These are phyloP conservation scores for Pistacia vera DNA, from an alignment of 345 rosid species.

Conservation along the genomic window DNA sequence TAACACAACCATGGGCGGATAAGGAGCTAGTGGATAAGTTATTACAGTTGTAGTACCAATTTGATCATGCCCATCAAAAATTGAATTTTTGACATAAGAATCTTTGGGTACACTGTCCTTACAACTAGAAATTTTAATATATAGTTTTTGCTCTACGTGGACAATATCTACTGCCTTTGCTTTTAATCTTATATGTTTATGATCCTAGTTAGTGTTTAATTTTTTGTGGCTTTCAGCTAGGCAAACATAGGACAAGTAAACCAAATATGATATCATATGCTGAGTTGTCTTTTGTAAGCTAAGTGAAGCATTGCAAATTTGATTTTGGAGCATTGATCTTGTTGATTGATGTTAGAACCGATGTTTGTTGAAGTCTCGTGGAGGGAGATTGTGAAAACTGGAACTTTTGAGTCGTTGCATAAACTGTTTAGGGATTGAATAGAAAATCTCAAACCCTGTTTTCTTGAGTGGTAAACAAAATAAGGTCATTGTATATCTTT, in stretches of 20 bases:
- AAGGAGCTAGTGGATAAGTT: neutral
- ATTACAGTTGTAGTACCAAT: neutral
- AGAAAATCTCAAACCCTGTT: neutral
- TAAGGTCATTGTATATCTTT: neutral
- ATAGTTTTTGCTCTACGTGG: neutral
- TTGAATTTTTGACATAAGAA: neutral
- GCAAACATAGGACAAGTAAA: neutral
- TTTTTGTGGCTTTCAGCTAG: neutral
- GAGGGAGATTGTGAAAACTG: neutral
- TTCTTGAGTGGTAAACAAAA: neutral
- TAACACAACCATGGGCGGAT: neutral
- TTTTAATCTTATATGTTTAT: neutral
- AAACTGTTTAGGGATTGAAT: neutral
- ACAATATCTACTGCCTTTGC: neutral
- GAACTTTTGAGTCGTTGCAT: neutral
- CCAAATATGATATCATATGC: neutral
- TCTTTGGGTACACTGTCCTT: neutral
- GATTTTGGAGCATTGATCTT: neutral
- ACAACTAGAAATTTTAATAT: neutral
- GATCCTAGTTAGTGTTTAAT: neutral
- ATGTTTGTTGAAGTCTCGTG: neutral
- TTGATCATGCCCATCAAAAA: neutral
- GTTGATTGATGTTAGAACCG: neutral
- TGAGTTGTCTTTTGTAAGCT: neutral
- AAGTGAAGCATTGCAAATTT: neutral